Evolutionary conservation across 2,329 filamentous ascomycete genomes (phyloP).

Genomic region (Pyrenochaeta sp.): DNA sequence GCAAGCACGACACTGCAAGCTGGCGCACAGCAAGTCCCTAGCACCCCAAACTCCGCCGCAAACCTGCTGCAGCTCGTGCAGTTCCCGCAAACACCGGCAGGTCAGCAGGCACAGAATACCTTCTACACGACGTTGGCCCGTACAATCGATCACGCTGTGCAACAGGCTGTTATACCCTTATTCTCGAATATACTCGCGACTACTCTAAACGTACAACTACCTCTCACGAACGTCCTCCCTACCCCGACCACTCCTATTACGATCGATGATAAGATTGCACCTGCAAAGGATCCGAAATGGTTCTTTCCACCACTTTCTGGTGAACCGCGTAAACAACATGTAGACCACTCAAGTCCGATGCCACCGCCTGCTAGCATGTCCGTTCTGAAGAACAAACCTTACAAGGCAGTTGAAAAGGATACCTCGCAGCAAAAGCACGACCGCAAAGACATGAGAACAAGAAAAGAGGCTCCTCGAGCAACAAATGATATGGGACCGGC

Average conservation of each 20-base stretch:
- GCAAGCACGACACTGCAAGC: slow-evolving; percentile 7
- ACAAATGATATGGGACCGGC: background rate
- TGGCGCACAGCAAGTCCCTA: slow-evolving; percentile 12
- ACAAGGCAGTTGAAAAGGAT: background rate
- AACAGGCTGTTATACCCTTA: slow-evolving; percentile 35
- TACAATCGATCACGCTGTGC: slow-evolving; percentile 33
- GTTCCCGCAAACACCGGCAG: slow-evolving; percentile 42
- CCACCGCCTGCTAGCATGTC: background rate
- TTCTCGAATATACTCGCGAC: slow-evolving; percentile 24
- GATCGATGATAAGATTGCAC: slow-evolving; percentile 20
- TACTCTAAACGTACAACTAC: slow-evolving; percentile 12
- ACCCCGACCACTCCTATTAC: slow-evolving; percentile 11
- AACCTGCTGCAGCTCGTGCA: slow-evolving; percentile 33
- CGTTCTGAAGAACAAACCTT: slow-evolving; percentile 1
- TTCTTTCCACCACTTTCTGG: slow-evolving; percentile 34
- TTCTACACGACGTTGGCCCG: slow-evolving; percentile 35
- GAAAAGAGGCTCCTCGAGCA: background rate
- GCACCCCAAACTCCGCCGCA: slow-evolving; percentile 24
- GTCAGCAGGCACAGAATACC: slow-evolving; percentile 36
- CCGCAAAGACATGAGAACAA: background rate
- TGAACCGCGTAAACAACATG: background rate
- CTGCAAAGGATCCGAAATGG: slow-evolving; percentile 40
- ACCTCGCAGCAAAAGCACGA: background rate
- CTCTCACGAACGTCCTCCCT: slow-evolving; percentile 7
- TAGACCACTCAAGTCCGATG: slow-evolving; percentile 23